These are phyloP conservation scores for Fomes fomentarius DNA, from an alignment of 1,284 basidiomycete genomes.

Conservation along the genomic window DNA sequence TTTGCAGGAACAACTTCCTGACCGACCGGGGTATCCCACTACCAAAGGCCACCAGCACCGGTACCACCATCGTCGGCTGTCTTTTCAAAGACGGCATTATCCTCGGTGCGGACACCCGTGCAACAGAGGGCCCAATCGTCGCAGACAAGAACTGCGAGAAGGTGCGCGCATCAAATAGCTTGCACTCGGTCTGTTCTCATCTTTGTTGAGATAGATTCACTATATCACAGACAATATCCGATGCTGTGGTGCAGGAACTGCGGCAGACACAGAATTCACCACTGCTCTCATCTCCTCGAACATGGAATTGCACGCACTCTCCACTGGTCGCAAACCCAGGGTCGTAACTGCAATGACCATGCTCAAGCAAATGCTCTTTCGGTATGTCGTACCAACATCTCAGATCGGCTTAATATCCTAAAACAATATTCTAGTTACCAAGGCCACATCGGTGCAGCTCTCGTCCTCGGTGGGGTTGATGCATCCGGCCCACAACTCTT, in stretches of 20 bases:
- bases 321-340: constrained; percentile 84
- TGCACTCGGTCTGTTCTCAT: too few relatives aligned
- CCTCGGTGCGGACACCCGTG: constrained; percentile 95
- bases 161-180: constrained; percentile 50
- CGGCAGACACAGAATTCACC: constrained; percentile 96
- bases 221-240: constrained; percentile 94
- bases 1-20: constrained; percentile 78
- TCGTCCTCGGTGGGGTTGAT: constrained; percentile 98
- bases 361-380: constrained; percentile 88
- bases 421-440: too few relatives aligned
- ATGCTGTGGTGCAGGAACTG: constrained; percentile 98
- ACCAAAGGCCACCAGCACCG: constrained; percentile 90
- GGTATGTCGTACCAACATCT: constrained; percentile 49
- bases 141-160: constrained; percentile 99
- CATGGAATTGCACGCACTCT: constrained; percentile 87
- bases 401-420: too few relatives aligned
- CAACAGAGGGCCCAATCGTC: constrained; percentile 94
- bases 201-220: constrained; percentile 98
- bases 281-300: constrained; percentile 93
- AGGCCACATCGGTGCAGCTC: constrained; percentile 93
- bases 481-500: constrained; percentile 93
- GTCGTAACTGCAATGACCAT: constrained; percentile 99
- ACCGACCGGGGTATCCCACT: constrained; percentile 67
- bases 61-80: constrained; percentile 98
- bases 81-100: constrained; percentile 93